Percentiles rank a stretch among this genome's conserved stretches.
Evolutionary conservation across 2,329 filamentous ascomycete genomes (phyloP).

Genomic region (Hypoxylon sp.): DNA sequence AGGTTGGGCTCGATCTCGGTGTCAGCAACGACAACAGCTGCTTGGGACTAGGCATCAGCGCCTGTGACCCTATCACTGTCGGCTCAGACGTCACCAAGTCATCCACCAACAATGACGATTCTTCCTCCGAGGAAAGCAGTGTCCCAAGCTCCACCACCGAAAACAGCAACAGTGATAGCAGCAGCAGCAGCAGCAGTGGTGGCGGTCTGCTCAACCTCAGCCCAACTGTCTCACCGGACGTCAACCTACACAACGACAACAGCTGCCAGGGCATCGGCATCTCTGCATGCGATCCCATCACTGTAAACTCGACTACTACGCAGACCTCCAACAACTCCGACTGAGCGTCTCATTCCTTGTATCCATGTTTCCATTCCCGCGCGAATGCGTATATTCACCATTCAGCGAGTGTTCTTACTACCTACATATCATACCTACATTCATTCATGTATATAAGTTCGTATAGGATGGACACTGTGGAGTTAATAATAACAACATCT

Average conservation of each 20-base stretch:
- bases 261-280: slow-evolving; percentile 46
- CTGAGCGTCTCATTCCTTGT: slow-evolving; percentile 5
- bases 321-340: slow-evolving; percentile 20
- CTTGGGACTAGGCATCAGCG: slow-evolving; percentile 43
- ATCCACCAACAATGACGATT: slow-evolving; percentile 10
- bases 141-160: no score
- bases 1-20: slow-evolving; percentile 22
- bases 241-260: slow-evolving; percentile 42
- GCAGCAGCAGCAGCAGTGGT: slow-evolving; percentile 11
- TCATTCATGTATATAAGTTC: slow-evolving; percentile 32
- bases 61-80: slow-evolving; percentile 42
- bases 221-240: slow-evolving; percentile 33
- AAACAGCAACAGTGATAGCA: slow-evolving; percentile 9
- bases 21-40: slow-evolving; percentile 38
- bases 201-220: slow-evolving; percentile 40
- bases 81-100: slow-evolving; percentile 45
- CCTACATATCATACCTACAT: slow-evolving; percentile 10
- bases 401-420: slow-evolving; percentile 1
- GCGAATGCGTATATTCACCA: slow-evolving; percentile 20
- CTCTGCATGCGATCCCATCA: slow-evolving; percentile 49
- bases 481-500: slow-evolving; percentile 23
- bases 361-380: slow-evolving; percentile 2
- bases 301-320: slow-evolving; percentile 36
- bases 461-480: slow-evolving; percentile 19
- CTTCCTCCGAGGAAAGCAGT: slow-evolving; percentile 2